These are phyloP conservation scores for Sophora flavescens DNA, from an alignment of 306 rosid genomes.

Conservation along the genomic window DNA sequence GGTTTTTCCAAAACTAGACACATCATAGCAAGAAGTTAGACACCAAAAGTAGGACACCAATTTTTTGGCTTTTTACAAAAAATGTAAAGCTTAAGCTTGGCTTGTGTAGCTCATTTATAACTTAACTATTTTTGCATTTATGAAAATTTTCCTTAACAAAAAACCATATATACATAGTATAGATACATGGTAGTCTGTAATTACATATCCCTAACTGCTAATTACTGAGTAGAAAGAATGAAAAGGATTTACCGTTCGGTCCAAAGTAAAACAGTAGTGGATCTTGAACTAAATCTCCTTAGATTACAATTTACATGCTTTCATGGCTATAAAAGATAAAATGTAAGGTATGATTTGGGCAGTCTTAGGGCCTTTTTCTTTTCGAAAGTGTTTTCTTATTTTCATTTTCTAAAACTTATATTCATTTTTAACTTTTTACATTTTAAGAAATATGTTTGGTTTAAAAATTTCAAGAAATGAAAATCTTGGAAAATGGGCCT, in stretches of 20 bases:
- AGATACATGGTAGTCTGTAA: neutral
- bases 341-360: neutral
- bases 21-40: no score
- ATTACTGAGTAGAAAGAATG: neutral
- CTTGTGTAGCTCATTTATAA: no score
- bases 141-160: no score
- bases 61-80: no score
- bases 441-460: conserved; percentile 4
- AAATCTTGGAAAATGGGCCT: neutral
- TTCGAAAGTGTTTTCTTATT: neutral
- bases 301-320: neutral
- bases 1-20: no score
- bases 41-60: no score
- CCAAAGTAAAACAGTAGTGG: neutral
- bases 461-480: neutral
- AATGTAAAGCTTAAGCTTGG: no score
- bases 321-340: neutral
- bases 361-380: neutral
- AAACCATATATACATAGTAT: no score
- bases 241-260: neutral
- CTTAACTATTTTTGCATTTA: no score
- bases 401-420: neutral
- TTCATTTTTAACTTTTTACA: neutral
- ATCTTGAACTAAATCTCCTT: neutral
- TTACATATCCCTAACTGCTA: no score